These are phyloP conservation scores for Sutorius eximius DNA, from an alignment of 1,284 basidiomycete species.

Conservation along the genomic window DNA sequence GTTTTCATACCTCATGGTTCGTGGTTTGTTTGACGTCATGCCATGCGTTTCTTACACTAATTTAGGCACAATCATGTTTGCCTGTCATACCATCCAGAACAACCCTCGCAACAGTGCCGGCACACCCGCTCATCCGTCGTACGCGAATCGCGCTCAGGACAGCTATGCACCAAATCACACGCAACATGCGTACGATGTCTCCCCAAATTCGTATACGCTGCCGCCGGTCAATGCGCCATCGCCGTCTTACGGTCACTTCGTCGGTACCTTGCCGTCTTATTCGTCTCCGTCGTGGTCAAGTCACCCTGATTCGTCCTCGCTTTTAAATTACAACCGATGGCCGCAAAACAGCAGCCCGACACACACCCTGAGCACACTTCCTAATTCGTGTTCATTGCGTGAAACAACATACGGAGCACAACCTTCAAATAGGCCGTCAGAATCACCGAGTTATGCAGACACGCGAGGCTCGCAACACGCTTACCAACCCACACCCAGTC, in stretches of 20 bases:
- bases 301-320: conserved; percentile 39
- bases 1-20: conserved; percentile 93
- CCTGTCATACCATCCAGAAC: conserved; percentile 64
- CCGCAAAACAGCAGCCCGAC: conserved; percentile 38
- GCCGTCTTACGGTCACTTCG: conserved; percentile 30
- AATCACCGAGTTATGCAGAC: conserved; percentile 31
- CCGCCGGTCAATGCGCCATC: conserved; percentile 34
- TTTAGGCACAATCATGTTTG: conserved; percentile 77
- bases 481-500: conserved; percentile 44
- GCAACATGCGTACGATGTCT: conserved; percentile 34
- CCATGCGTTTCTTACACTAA: conserved; percentile 36
- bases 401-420: conserved; percentile 32
- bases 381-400: conserved; percentile 32
- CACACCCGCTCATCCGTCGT: conserved; percentile 28
- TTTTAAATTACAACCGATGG: conserved; percentile 42
- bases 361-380: conserved; percentile 32
- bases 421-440: conserved; percentile 18
- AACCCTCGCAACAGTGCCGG: conserved; percentile 19
- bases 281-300: conserved; percentile 51
- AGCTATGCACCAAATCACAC: conserved; percentile 42
- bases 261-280: conserved; percentile 38
- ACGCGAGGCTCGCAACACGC: conserved; percentile 27
- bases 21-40: conserved; percentile 40
- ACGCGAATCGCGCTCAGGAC: conserved; percentile 36
- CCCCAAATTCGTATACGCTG: conserved; percentile 31